Conservation (phyloP, 805 yeast species). For the Scheffersomyces coipomensis region DNA sequence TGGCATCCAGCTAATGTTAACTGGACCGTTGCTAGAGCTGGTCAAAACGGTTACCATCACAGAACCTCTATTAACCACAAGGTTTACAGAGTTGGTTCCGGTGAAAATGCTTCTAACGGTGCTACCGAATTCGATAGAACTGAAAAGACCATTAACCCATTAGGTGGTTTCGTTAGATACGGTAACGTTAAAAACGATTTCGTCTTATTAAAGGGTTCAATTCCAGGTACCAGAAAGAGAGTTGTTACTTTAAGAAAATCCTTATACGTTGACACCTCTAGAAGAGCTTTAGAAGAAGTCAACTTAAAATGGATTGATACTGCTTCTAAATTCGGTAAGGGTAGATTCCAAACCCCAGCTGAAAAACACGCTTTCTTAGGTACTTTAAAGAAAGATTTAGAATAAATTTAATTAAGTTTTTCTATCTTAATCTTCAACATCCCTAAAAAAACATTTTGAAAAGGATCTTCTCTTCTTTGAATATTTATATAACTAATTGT, state of each 20-base stretch:
- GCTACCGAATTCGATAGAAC: constrained; percentile 99
- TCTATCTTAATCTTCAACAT: no score
- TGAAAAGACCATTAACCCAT: constrained; percentile 98
- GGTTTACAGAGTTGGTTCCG: constrained; percentile 99
- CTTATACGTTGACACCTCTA: constrained; percentile 94
- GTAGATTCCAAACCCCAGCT: constrained; percentile 99
- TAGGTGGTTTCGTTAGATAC: constrained; percentile 99
- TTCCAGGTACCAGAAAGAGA: constrained; percentile 99
- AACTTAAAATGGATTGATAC: constrained; percentile 99
- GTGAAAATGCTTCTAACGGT: constrained; percentile 90
- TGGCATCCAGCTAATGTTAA: constrained; percentile 99
- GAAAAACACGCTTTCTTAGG: constrained; percentile 99
- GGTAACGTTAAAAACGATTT: constrained; percentile 98
- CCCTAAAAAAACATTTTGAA: no score
- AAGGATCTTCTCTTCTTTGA: no score
- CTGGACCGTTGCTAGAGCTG: constrained; percentile 99
- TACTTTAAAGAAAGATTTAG: constrained; percentile 97
- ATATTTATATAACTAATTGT: no score
- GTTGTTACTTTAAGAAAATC: constrained; percentile 98
- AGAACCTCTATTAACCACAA: constrained; percentile 99
- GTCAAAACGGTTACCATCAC: constrained; percentile 99
- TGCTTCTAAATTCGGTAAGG: constrained; percentile 99
- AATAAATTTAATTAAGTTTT: constrained; percentile 25
- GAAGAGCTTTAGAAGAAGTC: constrained; percentile 96
- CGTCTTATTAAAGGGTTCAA: constrained; percentile 96